phyloP scores from a whole-genome alignment of 768 basidiomycete genomes.

The Pleurotus giganteus region DNA sequence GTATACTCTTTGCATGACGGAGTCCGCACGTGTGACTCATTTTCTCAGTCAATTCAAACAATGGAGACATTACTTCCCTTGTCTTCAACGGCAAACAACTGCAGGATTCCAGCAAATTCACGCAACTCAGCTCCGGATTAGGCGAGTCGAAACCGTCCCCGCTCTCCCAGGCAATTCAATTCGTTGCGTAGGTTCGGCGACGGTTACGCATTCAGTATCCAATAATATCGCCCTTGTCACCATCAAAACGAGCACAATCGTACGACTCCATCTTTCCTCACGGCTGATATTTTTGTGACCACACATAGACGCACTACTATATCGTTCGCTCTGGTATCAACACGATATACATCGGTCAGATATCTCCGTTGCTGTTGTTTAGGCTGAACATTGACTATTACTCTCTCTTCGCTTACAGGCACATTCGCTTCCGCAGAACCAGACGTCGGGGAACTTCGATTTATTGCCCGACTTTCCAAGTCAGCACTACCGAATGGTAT shows the following conservation, averaged over 20 bases:
- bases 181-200: constrained; percentile 33
- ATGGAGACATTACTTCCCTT: constrained; percentile 46
- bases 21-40: not conserved
- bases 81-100: constrained; percentile 44
- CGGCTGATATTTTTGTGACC: not conserved
- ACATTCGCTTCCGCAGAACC: constrained; percentile 47
- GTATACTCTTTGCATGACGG: constrained; percentile 23
- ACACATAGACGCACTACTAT: constrained; percentile 41
- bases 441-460: constrained; percentile 43
- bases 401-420: constrained; percentile 15
- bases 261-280: constrained; percentile 12
- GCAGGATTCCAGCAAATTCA: constrained; percentile 42
- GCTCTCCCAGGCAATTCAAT: not conserved
- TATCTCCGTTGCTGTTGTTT: not conserved
- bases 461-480: constrained; percentile 44
- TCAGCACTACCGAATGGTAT: constrained; percentile 38
- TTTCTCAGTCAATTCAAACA: constrained; percentile 33
- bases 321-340: constrained; percentile 41
- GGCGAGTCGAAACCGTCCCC: constrained; percentile 21
- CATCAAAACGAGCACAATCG: constrained; percentile 42
- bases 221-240: constrained; percentile 41
- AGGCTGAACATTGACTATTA: not conserved
- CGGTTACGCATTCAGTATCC: constrained; percentile 36
- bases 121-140: constrained; percentile 46
- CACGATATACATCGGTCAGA: constrained; percentile 40